phyloP scores from a whole-genome alignment of 345 rosid species.

The Populus alba region DNA sequence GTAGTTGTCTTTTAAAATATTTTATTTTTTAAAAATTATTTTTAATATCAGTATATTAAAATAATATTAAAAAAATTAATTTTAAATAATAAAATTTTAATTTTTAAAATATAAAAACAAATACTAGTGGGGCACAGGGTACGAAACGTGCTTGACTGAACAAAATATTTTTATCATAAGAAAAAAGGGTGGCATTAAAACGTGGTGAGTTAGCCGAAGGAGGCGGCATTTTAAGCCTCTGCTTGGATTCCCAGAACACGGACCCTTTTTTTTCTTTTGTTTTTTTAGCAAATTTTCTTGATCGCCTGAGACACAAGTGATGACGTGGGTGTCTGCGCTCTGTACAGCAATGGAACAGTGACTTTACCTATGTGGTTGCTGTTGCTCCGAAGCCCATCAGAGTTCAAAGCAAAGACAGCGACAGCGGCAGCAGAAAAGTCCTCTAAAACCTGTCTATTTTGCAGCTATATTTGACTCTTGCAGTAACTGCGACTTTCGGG shows the following conservation, averaged over 20 bases:
- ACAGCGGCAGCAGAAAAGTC: neutral
- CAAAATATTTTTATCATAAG: neutral
- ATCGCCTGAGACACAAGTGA: no score
- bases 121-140: no score
- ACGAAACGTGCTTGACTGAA: conserved; percentile 40
- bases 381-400: neutral
- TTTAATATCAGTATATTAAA: no score
- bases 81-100: no score
- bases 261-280: neutral
- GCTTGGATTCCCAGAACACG: conserved; percentile 8
- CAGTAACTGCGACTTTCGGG: neutral
- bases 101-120: no score
- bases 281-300: neutral
- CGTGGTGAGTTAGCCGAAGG: conserved; percentile 17
- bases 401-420: conserved; percentile 5
- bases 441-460: neutral
- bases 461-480: conserved; percentile 33
- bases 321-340: neutral
- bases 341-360: neutral
- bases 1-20: no score
- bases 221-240: conserved; percentile 26
- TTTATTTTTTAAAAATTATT: no score
- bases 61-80: no score
- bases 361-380: conserved; percentile 1
- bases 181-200: neutral